Conservation (phyloP, 805 yeast genomes). For the Candida odintsovae region DNA sequence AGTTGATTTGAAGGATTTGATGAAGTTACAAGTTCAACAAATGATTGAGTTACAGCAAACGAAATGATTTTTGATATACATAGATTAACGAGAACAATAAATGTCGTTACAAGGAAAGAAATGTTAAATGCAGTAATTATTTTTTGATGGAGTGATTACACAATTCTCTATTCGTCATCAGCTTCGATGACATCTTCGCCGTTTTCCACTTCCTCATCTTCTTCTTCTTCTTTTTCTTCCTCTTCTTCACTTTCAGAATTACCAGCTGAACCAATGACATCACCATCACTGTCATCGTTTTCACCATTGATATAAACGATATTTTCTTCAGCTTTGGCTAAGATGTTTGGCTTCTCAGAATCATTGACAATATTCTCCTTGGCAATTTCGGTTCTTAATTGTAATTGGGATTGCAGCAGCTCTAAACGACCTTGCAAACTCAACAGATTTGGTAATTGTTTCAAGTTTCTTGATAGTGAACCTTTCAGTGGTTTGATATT, state of each 20-base stretch:
- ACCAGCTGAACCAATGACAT: conserved; percentile 13
- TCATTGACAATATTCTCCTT: conserved; percentile 29
- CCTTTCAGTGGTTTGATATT: conserved; percentile 48
- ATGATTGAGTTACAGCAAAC: conserved; percentile 57
- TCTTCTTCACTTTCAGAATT: conserved; percentile 26
- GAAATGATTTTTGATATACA: neutral
- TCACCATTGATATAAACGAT: conserved; percentile 37
- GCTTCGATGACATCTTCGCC: neutral
- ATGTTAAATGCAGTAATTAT: neutral
- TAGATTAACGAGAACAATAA: neutral
- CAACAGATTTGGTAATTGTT: conserved; percentile 58
- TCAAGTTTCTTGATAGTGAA: conserved; percentile 49
- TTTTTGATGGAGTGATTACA: neutral
- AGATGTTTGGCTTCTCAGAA: neutral
- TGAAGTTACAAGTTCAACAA: conserved; percentile 81
- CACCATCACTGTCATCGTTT: conserved; percentile 37
- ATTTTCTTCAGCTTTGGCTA: conserved; percentile 27
- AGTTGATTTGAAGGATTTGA: conserved; percentile 78
- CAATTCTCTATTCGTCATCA: neutral
- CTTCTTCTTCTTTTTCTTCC: conserved; percentile 3
- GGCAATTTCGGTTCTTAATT: conserved; percentile 52
- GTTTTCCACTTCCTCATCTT: conserved; percentile 1
- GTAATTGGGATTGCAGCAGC: conserved; percentile 69
- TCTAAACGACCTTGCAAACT: conserved; percentile 84
- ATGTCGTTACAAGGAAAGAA: neutral